Evolutionary conservation across 1,284 basidiomycete species (phyloP), one percentile per base, ranked within the genome.

Genomic region (Cerrena zonata): DNA sequence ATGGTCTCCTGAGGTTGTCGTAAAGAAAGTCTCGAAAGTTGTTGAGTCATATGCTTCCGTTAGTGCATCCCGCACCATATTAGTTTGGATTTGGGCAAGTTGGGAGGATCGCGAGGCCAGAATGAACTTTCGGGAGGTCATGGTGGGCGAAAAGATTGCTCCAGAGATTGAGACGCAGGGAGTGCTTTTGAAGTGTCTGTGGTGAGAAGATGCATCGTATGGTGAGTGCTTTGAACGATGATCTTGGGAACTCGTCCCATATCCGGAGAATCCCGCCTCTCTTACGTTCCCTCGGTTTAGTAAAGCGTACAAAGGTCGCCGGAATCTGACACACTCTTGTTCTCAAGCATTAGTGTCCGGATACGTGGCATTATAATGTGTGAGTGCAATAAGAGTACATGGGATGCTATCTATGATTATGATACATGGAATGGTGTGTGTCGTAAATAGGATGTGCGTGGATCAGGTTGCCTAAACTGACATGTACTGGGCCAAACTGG

Each of bases 1-100:
- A 59, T 89, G 86, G 71, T 99, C 96, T 7, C 94, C 95, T 5
- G 84, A 84, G 1, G 92, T 96, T 34, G 86, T 78, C 86, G 95
- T 94, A 69, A 91, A 92, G 19, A 80, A 82, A 42, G 94, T 83
- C 23, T 75, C 71, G 67, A 94, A 91, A 38, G 69, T 50, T 58
- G 69, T 60, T 37, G 65, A 59, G 42, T 76, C 71, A 69, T 76
- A 72, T 52, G 70, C 60, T 59, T 73, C 59, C 45, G 76, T 67
- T 45, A 92, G 76, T 3, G 76, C 70, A 54, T 77, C 76, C 46
- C 81, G 73, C 42, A 91, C 88, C 44, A 79, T 76, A 60, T 90
- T 82, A 12, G 93, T 93, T 69, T 97, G 94, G 55, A 89, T 77
- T 64, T 90, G 80, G 3, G 94, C 93, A 15, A 97, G 82, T 61